phyloP scores from a whole-genome alignment of 441 rosid species.

The Cnidoscolus chayamansa region DNA sequence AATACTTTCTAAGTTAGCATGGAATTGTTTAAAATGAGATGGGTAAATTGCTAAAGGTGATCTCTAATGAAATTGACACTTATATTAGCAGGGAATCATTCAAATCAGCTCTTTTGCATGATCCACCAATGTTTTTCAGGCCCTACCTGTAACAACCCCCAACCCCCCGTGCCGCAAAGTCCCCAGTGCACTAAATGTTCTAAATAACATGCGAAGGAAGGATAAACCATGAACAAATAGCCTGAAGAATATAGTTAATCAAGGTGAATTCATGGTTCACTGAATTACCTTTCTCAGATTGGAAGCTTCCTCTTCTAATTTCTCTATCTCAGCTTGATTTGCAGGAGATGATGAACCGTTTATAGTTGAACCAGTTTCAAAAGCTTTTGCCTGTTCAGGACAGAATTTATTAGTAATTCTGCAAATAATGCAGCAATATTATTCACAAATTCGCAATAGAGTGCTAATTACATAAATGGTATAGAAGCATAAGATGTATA shows the following conservation, averaged over 20 bases:
- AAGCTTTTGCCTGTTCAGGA: constrained; percentile 48
- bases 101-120: neutral
- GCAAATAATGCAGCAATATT: neutral
- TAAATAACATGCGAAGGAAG: too few species aligned
- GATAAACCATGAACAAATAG: too few species aligned
- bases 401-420: neutral
- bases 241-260: neutral
- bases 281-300: constrained; percentile 61
- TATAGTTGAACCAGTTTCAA: constrained; percentile 34
- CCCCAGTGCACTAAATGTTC: too few species aligned
- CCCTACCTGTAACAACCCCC: neutral
- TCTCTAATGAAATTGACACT: neutral
- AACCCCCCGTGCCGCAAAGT: too few species aligned
- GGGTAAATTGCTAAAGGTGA: neutral
- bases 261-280: constrained; percentile 2
- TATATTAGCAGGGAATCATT: neutral
- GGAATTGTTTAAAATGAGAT: too few species aligned
- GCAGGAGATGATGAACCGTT: constrained; percentile 38
- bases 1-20: too few species aligned
- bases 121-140: neutral
- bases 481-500: neutral
- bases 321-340: constrained; percentile 57
- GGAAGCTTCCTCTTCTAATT: constrained; percentile 63
- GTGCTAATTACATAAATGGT: neutral
- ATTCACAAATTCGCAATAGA: neutral